Base-by-base conservation (phyloP, 2,329 filamentous ascomycete genomes). In the Conoideocrella luteorostrata region DNA sequence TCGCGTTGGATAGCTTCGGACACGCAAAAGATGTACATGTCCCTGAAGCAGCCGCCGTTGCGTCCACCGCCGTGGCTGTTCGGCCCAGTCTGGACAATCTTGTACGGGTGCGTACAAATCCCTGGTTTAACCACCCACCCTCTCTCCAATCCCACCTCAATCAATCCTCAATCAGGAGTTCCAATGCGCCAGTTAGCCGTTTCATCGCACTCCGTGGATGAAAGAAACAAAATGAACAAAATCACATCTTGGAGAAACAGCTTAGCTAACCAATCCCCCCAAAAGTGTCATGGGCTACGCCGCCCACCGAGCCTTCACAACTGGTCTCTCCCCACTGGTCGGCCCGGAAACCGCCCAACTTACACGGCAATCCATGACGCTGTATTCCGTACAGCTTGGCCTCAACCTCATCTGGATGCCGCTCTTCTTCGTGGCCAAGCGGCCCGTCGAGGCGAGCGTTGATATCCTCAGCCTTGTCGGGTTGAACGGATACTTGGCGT, bases 331-430 rank as follows among this genome's bases (percentile, higher is more conserved):
- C 6, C 79, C 80, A n/a, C 59, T 72, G 30, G 62, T 74, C 29
- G 69, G 72, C 28, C 68, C 75, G 23, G 62, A 67, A 30, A 77
- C 75, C n/a, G 72, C 78, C 38, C 64, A 69, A 28, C 66, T 78
- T 43, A 80, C 84, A 41, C 77, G 78, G 60, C 74, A 80, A 52
- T 84, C 82, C 52, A 35, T 87, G 46, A 87, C 84, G 0, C 74
- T 96, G 23, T 96, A 95, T 70, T 86, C 86, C 2, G 72, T 89
- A 47, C 90, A 96, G 66, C 80, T 96, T 6, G 86, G 76, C 10
- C 72, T 96, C 41, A 96, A 96, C 62, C 71, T 95, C 23, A 64
- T 84, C 43, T 97, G 88, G 88, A 96, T 89, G 78, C 91, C 91
- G 11, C 75, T 96, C 10, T 96, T 96, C 75, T 96, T 95, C 60